Evolutionary conservation across 768 basidiomycete genomes (phyloP).

Genomic region (Boletellus sp.): DNA sequence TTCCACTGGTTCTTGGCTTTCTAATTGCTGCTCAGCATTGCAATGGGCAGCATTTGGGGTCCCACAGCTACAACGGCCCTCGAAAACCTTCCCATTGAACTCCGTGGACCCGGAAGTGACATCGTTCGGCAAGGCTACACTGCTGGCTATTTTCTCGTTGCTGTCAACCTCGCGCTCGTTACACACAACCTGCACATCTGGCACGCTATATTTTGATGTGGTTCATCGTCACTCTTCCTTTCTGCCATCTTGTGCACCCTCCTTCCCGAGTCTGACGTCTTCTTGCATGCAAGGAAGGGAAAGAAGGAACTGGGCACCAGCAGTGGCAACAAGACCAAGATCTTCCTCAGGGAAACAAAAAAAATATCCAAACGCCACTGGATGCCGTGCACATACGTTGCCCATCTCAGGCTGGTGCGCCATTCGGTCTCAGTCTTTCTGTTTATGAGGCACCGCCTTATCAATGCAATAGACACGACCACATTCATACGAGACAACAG

Average conservation of each 20-base stretch:
- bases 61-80: conserved; percentile 78
- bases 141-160: conserved; percentile 80
- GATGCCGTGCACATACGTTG: conserved; percentile 76
- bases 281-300: conserved; percentile 58
- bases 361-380: conserved; percentile 82
- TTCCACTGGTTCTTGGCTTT: conserved; percentile 77
- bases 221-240: conserved; percentile 63
- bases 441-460: neutral
- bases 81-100: conserved; percentile 88
- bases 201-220: conserved; percentile 82
- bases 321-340: conserved; percentile 50
- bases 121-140: conserved; percentile 93
- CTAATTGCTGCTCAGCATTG: conserved; percentile 78
- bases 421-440: neutral
- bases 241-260: conserved; percentile 63
- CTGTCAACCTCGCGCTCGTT: conserved; percentile 71
- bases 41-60: conserved; percentile 91
- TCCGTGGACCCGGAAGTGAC: conserved; percentile 82
- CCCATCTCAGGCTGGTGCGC: conserved; percentile 66
- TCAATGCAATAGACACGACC: no score
- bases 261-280: conserved; percentile 78
- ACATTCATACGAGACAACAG: no score
- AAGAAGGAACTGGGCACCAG: conserved; percentile 38
- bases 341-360: conserved; percentile 70
- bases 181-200: conserved; percentile 41